Base-by-base conservation (phyloP, 306 rosid genomes). In the Mimosa pudica region DNA sequence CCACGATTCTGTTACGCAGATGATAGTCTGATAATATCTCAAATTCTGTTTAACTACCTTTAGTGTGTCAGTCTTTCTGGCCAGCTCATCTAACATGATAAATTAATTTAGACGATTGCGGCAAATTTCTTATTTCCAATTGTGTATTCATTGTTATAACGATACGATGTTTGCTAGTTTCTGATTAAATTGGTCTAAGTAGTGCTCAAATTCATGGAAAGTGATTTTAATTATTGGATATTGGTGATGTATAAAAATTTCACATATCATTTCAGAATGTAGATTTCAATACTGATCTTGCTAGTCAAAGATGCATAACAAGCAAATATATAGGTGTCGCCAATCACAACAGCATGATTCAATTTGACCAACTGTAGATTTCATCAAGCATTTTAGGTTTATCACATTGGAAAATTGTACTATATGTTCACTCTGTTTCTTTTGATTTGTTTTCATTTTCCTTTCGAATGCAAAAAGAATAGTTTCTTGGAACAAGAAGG, bases 1-100 rank as follows among this genome's bases (percentile, higher is more conserved):
- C 65, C 44, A 45, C 60, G 71, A 42, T 75, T 41, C 62, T 71
- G 44, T 70, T 41, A 32, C 65, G 14, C 64, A 51, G 62, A 70
- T 72, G 10, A 74, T 75, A 47, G 10, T 24, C 36, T 44, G 20
- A 74, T 45, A 77, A 63, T 42, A 70, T 75, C 74, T 69, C 17
- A 47, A 32, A 24, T 77, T 77, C 58, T 45, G n/a, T 63, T 46
- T 12, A n/a, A 32, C 55, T 47, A 68, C 41, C 67, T 70, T 11
- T 74, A 66, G 42, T 18, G 13, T 42, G 57, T 76, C 71, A 49
- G 71, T 82, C 74, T 61, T 55, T 38, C 55, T 6, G 17, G 3
- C 54, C 32, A 14, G 30, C 7, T 66, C 38, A 38, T 66, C 6
- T 38, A 17, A 35, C 13, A 38, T 66, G 30, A 38, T 62, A 14